Evolutionary conservation across 768 basidiomycete genomes (phyloP), one percentile per base, ranked within the genome.

Genomic region (Termitomyces sp.): DNA sequence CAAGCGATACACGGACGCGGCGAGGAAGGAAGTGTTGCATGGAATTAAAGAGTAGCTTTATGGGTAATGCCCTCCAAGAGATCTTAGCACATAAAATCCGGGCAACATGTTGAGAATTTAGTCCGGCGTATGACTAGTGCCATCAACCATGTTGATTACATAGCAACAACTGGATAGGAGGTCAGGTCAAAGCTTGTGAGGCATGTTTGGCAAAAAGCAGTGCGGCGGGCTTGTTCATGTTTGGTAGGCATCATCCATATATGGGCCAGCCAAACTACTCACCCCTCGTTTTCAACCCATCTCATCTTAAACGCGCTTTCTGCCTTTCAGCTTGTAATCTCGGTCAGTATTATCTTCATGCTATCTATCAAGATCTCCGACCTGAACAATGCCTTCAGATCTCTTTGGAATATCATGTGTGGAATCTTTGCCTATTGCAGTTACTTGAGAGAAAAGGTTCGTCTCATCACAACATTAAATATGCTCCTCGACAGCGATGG

Each of bases 401-500:
- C 54, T 30, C 32, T 40, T 16, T 50, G 44, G 57, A 53, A 24
- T 40, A 73, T 63, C 57, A 93, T 92, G 92, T 94, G 92, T 75
- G 95, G 95, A 75, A 98, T 98, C 77, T 98, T 98, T 72, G 91
- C 82, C 57, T 98, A 97, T 76, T 94, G 92, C 80, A 95, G 85
- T 73, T 98, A 76, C 80, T 81, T 98, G 70, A 88, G 88, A 75
- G 95, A 98, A 77, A 95, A 94, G 85, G 92, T 92, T 54, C 56
- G 87, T 75, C 47, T 47, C 54, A 36, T 63, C 35, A 54, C 48
- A 18, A 33, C 44, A 50, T 46, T 26, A 35, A 16, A 18, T 43
- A 8, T 28, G n/a, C 43, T 42, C 8, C 3, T 30, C 22, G 22
- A 26, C 43, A 16, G n/a, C 46, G 53, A 54, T 49, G 51, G 50